Conservation (phyloP, 1,284 basidiomycete genomes). For the Rhodotorula mucilaginosa region DNA sequence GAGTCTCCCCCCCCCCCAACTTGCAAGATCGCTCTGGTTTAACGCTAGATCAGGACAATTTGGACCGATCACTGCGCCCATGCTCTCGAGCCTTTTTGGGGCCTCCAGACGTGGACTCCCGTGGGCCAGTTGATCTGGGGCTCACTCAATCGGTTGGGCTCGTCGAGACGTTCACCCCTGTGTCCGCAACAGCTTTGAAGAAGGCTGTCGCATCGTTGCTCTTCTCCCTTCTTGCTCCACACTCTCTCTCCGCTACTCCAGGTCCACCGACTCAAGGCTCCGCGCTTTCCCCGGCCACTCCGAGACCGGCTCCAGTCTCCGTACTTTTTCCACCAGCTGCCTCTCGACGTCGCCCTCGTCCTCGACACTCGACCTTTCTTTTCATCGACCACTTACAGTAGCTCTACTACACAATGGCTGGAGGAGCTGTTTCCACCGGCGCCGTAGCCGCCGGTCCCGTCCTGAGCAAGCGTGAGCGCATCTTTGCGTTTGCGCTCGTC, state of each 20-base stretch:
- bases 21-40: too few relatives aligned
- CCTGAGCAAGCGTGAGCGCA: conserved; percentile 24
- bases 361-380: neutral
- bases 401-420: conserved; percentile 24
- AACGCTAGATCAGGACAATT: neutral
- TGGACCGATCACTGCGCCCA: neutral
- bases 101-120: neutral
- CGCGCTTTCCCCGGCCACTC: neutral
- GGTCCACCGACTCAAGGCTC: neutral
- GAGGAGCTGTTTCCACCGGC: conserved; percentile 16
- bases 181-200: neutral
- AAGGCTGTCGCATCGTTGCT: neutral
- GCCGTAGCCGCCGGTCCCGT: conserved; percentile 15
- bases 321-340: neutral
- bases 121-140: neutral
- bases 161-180: neutral
- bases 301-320: neutral
- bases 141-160: neutral
- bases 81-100: neutral
- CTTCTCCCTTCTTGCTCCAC: conserved; percentile 6
- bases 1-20: too few relatives aligned
- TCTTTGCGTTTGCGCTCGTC: conserved; percentile 56
- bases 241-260: neutral
- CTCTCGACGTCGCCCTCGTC: neutral
- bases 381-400: neutral